Conservation (phyloP, 2,329 filamentous ascomycete genomes). For the Sporothrix phasma region DNA sequence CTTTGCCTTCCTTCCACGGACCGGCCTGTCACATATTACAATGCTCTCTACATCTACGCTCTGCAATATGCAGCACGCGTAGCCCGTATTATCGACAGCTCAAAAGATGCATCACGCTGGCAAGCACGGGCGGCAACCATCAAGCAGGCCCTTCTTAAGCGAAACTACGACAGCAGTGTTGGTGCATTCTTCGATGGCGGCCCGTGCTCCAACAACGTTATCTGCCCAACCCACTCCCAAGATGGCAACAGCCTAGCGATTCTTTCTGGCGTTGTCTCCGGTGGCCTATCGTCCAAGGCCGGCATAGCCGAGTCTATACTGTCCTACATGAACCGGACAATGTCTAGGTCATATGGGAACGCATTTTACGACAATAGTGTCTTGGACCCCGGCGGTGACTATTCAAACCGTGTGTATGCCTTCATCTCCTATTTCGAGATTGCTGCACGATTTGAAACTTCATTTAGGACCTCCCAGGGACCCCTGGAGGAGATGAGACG, state of each 20-base stretch:
- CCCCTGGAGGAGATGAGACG: constrained; percentile 35
- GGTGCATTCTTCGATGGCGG: constrained; percentile 39
- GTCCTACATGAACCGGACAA: constrained; percentile 30
- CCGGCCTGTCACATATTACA: constrained; percentile 42
- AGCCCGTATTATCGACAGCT: constrained; percentile 26
- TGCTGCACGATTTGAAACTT: constrained; percentile 34
- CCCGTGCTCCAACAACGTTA: constrained; percentile 20
- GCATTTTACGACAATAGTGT: constrained; percentile 41
- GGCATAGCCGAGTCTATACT: constrained; percentile 28
- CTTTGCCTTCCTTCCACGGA: constrained; percentile 40
- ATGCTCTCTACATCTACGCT: constrained; percentile 39
- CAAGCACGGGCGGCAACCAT: constrained; percentile 27
- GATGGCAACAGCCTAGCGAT: constrained; percentile 42
- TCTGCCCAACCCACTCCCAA: constrained; percentile 35
- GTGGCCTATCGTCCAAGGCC: constrained; percentile 20
- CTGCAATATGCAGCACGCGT: constrained; percentile 35
- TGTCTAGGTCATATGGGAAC: constrained; percentile 36
- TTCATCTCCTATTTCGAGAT: constrained; percentile 45
- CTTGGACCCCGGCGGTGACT: constrained; percentile 27
- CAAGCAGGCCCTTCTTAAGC: constrained; percentile 27
- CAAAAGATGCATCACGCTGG: constrained; percentile 32
- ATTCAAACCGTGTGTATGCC: constrained; percentile 38
- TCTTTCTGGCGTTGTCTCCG: constrained; percentile 27
- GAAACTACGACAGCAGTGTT: constrained; percentile 33
- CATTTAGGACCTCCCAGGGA: constrained; percentile 10